Evolutionary conservation across 179 eudicot genomes (phyloP).

Genomic region (Vitellaria paradoxa): DNA sequence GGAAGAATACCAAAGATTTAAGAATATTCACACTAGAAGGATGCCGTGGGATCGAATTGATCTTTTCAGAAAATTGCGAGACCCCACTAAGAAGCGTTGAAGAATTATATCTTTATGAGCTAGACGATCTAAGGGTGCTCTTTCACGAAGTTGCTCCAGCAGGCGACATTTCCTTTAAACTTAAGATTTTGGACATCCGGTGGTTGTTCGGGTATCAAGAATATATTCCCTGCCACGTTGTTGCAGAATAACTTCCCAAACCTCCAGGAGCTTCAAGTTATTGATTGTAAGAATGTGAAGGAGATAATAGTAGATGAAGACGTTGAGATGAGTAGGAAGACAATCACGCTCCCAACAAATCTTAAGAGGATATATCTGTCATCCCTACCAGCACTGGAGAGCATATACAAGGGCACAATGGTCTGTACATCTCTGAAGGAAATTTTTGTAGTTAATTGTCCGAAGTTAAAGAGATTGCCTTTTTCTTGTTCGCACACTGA

Average conservation of each 20-base stretch:
- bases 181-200: accelerated
- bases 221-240: too few species aligned
- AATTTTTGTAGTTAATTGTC: background rate
- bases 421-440: background rate
- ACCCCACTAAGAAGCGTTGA: background rate
- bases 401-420: slow-evolving; percentile 3
- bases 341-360: background rate
- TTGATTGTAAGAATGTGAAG: background rate
- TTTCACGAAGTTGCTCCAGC: background rate
- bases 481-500: background rate
- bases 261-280: accelerated
- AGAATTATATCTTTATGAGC: accelerated
- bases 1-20: background rate
- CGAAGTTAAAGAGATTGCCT: background rate
- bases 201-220: background rate
- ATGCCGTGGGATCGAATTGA: background rate
- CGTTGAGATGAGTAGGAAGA: background rate
- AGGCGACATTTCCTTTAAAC: background rate
- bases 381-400: background rate
- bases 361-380: accelerated
- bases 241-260: slow-evolving; percentile 1
- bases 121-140: background rate
- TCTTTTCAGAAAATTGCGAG: background rate
- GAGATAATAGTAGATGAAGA: background rate
- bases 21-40: accelerated